A percentile compares a stretch with the other conserved stretches of the same genome.
phyloP scores from a whole-genome alignment of 371 early-diverging fungal genomes.

The Mortierella sp. region DNA sequence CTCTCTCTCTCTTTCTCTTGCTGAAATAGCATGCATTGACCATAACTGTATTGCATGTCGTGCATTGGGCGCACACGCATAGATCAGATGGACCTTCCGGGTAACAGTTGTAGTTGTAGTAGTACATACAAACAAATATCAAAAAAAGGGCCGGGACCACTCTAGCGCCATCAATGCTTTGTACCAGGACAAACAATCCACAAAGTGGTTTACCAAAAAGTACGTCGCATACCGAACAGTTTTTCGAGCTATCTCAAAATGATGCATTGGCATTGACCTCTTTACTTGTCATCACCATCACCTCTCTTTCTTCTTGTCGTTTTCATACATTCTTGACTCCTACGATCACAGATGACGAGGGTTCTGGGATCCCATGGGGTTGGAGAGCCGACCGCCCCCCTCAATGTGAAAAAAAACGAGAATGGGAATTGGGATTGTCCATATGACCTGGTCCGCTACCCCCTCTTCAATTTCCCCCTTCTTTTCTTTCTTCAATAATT shows the following conservation, averaged over 20 bases:
- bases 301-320: not conserved
- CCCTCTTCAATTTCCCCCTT: not conserved
- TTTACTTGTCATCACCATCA: not conserved
- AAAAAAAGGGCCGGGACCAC: too few relatives aligned
- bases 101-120: too few relatives aligned
- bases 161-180: too few relatives aligned
- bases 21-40: too few relatives aligned
- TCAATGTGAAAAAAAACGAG: not conserved
- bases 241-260: too few relatives aligned
- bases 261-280: not conserved
- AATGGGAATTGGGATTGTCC: not conserved
- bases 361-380: not conserved
- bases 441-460: not conserved
- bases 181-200: too few relatives aligned
- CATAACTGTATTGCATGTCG: too few relatives aligned
- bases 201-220: too few relatives aligned
- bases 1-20: not conserved
- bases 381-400: conserved; percentile 3
- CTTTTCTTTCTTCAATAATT: not conserved
- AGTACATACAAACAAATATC: too few relatives aligned
- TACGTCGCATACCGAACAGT: too few relatives aligned
- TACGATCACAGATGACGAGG: not conserved
- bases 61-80: too few relatives aligned
- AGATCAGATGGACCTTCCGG: too few relatives aligned
- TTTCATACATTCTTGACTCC: not conserved